Evolutionary conservation across 2,329 filamentous ascomycete species (phyloP).

Genomic region (Leptographium lundbergii): DNA sequence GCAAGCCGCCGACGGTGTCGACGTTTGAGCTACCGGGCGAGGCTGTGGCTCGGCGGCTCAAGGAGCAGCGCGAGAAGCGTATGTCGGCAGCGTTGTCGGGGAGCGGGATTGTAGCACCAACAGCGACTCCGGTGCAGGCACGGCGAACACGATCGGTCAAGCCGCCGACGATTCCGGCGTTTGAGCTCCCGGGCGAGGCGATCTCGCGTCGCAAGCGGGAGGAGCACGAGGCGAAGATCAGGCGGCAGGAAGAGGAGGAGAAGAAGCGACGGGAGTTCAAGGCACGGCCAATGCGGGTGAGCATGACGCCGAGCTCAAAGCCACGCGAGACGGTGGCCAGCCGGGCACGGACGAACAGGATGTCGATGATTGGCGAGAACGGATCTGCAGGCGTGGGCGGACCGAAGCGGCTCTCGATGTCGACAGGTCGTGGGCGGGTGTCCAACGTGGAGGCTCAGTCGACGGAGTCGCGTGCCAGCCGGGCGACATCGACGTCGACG

Average conservation of each 20-base stretch:
- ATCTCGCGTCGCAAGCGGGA: conserved; percentile 43
- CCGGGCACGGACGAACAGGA: conserved; percentile 37
- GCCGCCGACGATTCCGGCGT: conserved; percentile 39
- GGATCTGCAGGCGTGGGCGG: background rate
- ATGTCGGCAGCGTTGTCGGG: conserved; percentile 16
- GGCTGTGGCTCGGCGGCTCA: conserved; percentile 42
- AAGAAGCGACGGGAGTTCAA: conserved; percentile 50
- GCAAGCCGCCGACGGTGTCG: conserved; percentile 39
- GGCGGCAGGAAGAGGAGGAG: conserved; percentile 46
- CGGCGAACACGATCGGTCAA: conserved; percentile 35
- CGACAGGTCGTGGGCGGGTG: background rate
- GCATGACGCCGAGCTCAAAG: conserved; percentile 24
- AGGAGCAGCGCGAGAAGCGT: conserved; percentile 46
- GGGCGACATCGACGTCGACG: conserved; percentile 33
- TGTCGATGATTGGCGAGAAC: conserved; percentile 5
- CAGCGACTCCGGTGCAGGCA: conserved; percentile 15
- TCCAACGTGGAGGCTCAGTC: conserved; percentile 18
- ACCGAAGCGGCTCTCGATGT: conserved; percentile 17
- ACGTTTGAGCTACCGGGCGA: conserved; percentile 53
- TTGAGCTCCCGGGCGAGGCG: conserved; percentile 52
- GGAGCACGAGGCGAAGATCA: conserved; percentile 41
- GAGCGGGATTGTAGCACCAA: conserved; percentile 12
- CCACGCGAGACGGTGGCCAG: conserved; percentile 48
- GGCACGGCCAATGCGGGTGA: conserved; percentile 41
- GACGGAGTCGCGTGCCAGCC: conserved; percentile 16